Evolutionary conservation across 1,284 basidiomycete genomes (phyloP), one percentile per base, ranked within the genome.

Genomic region (Marasmius oreades): DNA sequence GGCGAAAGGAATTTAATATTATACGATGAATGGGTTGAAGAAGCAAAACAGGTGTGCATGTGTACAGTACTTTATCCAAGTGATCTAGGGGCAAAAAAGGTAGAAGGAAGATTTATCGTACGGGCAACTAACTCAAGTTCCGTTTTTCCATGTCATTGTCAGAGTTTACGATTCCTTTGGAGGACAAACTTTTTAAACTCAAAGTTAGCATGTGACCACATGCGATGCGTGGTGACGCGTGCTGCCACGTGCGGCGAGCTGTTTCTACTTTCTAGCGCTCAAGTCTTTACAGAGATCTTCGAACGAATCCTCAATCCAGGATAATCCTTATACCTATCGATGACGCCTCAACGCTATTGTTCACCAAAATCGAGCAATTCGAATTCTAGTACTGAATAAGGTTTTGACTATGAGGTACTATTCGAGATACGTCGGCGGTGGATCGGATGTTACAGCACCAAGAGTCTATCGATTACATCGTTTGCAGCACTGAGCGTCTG

Each of bases 1-100:
- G 14, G 70, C 74, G 75, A 48, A 7, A 55, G 26, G 24, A n/a
- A 14, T 18, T 16, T 20, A 34, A 14, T n/a, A n/a, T n/a, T n/a
- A n/a, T n/a, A n/a, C 3, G 22, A 36, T 5, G 31, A 7, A 7
- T 7, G 7, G 3, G 20, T 39, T 6, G n/a, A 39, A 6, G 14
- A 24, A 28, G 11, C 22, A n/a, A 18, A 26, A 14, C n/a, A 23
- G 23, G 28, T 10, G 14, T 51, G 11, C 14, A 11, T 11, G 12
- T 18, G 33, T 52, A 39, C 34, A n/a, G n/a, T n/a, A n/a, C 16
- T 16, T 52, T 52, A 22, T 39, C 34, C 5, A 42, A 24, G 23
- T 52, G 51, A 11, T 37, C 37, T 37, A 20, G 16, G 18, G 23
- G 14, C 10, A 24, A 51, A 24, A 20, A 18, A n/a, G 28, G 24